Percentiles rank a stretch among this genome's conserved stretches.
phyloP scores from a whole-genome alignment of 768 basidiomycete genomes.

The Suillus plorans region DNA sequence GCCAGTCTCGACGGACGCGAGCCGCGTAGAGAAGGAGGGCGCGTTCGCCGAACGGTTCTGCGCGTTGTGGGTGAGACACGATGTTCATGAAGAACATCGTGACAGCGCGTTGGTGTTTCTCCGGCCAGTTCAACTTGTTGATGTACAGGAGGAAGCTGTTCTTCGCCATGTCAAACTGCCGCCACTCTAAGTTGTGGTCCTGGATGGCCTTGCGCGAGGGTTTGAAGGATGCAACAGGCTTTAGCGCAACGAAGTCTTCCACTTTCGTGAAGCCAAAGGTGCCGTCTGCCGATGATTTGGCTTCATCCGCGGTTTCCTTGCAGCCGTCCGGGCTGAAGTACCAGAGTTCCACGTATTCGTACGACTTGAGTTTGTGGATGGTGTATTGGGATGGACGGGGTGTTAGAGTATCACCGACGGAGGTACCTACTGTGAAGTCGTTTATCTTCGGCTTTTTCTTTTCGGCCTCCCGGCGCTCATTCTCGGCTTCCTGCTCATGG shows the following conservation, averaged over 20 bases:
- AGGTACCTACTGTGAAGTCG: too few species aligned
- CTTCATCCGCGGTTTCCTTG: background rate
- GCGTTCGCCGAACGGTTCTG: background rate
- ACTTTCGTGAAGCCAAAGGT: slow-evolving; percentile 11
- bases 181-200: slow-evolving; percentile 20
- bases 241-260: slow-evolving; percentile 10
- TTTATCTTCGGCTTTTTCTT: too few species aligned
- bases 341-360: background rate
- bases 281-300: background rate
- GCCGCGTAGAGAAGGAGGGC: background rate
- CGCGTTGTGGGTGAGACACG: rapidly evolving
- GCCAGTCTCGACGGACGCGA: background rate
- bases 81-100: slow-evolving; percentile 1
- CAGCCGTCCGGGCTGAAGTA: slow-evolving; percentile 13
- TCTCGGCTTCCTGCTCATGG: too few species aligned
- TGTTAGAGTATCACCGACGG: too few species aligned
- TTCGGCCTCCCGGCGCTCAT: too few species aligned
- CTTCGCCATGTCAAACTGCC: slow-evolving; percentile 18
- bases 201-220: slow-evolving; percentile 11
- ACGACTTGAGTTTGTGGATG: too few species aligned
- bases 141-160: slow-evolving; percentile 5
- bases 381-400: too few species aligned
- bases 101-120: background rate
- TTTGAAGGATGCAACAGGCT: slow-evolving; percentile 11
- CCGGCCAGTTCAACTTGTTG: background rate